Evolutionary conservation across 2,329 filamentous ascomycete species (phyloP).

Genomic region (Stagonosporopsis rhizophila): DNA sequence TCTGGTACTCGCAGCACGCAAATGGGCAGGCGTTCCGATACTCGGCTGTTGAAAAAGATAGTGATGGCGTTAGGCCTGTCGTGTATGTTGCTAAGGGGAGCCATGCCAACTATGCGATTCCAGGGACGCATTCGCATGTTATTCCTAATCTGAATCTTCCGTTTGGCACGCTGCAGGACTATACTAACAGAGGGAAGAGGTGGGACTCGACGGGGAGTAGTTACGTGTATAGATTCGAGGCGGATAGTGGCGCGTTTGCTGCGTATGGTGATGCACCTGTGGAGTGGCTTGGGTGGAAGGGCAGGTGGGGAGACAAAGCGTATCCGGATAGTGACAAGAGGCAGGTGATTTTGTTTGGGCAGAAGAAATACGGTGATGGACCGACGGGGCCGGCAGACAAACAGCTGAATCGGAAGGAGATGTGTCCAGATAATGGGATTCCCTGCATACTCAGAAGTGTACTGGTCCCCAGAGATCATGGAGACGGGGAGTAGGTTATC

Average conservation of each 20-base stretch:
- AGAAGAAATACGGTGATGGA: conserved; percentile 61
- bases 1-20: conserved; percentile 71
- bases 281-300: conserved; percentile 63
- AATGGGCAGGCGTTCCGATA: conserved; percentile 70
- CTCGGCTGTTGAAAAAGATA: conserved; percentile 59
- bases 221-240: conserved; percentile 64
- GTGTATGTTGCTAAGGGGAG: conserved; percentile 66
- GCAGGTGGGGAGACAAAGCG: conserved; percentile 68
- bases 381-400: conserved; percentile 70
- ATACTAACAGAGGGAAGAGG: conserved; percentile 62
- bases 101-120: conserved; percentile 69
- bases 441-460: conserved; percentile 55
- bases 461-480: conserved; percentile 39
- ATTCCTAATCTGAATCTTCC: conserved; percentile 68
- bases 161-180: conserved; percentile 58
- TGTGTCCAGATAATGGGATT: conserved; percentile 63
- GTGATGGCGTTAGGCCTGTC: conserved; percentile 63
- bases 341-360: conserved; percentile 55
- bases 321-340: conserved; percentile 61
- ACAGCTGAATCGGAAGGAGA: conserved; percentile 60
- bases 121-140: conserved; percentile 67
- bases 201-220: conserved; percentile 68
- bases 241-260: conserved; percentile 51
- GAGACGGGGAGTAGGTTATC: background rate
- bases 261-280: conserved; percentile 59